Conservation (phyloP, 2,329 filamentous ascomycete species). For the Stenocarpella maydis region DNA sequence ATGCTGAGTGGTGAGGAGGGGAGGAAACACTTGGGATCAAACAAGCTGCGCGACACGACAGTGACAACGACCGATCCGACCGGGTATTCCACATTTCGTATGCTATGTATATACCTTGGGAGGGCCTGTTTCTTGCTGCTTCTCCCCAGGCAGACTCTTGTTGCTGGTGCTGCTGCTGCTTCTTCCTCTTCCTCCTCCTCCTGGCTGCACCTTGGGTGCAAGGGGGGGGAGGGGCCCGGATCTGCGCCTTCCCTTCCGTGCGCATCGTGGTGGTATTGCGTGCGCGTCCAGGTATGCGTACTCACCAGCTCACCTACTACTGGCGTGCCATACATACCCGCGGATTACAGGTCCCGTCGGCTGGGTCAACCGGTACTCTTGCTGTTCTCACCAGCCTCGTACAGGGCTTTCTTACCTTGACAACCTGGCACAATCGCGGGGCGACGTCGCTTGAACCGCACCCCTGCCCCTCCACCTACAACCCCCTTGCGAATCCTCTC, state of each 20-base stretch:
- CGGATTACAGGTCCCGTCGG: neutral
- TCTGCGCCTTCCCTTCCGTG: slow-evolving; percentile 12
- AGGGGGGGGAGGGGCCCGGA: neutral
- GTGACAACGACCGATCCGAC: slow-evolving; percentile 3
- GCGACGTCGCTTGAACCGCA: neutral
- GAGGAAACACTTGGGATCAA: slow-evolving; percentile 17
- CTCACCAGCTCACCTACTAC: no score
- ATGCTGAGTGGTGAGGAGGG: neutral
- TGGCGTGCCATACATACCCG: no score
- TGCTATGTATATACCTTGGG: no score
- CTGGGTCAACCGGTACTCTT: neutral
- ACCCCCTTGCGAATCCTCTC: no score
- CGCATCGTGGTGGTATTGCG: neutral
- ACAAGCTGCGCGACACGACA: slow-evolving; percentile 15
- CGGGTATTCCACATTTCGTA: slow-evolving; percentile 1
- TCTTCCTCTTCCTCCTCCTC: neutral
- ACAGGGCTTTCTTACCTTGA: no score
- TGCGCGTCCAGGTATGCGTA: neutral
- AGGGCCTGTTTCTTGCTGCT: neutral
- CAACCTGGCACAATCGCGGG: slow-evolving; percentile 23
- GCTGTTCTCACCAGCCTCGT: neutral
- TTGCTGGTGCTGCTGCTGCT: neutral
- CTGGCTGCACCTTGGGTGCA: neutral
- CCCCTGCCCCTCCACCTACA: neutral
- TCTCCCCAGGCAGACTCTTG: neutral